Base-by-base conservation (phyloP, 495 filamentous ascomycete species). In the Acidiella bohemica region DNA sequence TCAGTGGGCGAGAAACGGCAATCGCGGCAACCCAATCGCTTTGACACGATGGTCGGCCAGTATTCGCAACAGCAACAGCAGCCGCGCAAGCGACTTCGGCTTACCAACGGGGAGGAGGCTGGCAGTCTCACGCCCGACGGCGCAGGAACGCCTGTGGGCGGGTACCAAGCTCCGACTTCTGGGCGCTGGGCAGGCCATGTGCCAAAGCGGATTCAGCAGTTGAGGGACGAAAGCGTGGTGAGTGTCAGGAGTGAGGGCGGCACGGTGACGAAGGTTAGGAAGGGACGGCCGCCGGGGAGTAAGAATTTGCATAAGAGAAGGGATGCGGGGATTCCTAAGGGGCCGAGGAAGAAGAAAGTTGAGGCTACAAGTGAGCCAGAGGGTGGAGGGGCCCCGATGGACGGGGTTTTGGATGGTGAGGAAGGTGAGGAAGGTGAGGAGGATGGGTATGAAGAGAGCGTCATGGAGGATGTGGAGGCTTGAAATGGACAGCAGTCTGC, bases 291-390 rank as follows among this genome's bases (percentile, higher is more conserved):
- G 4, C 49, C 52, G 12, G 60, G 60, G 4, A 59, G 56, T 32
- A 61, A 58, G 46, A 63, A 63, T 39, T 25, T 50, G 19, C 39
- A 41, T 2, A 44, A 41, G 22, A 32, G 60, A 11, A 48, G 42
- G 17, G 60, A 63, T 35, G 57, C 52, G 17, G 60, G 60, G 1
- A 54, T 63, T 36, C 56, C 58, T 29, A 63, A 63, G 43, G 60
- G 60, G 2, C 60, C 58, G 20, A 32, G 59, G 23, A 41, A 46
- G 47, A 14, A 4, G 30, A 32, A 41, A 25, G 19, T 10, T 26
- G 32, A n/a, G n/a, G n/a, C n/a, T n/a, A n/a, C n/a, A n/a, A n/a
- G 18, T 8, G 27, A 33, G 35, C 19, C n/a, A 4, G 34, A 26
- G 34, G 34, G 26, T 11, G 20, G 19, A 4, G 23, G 18, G 18